Evolutionary conservation across 306 rosid species (phyloP).

Genomic region (Oemleria cerasiformis): DNA sequence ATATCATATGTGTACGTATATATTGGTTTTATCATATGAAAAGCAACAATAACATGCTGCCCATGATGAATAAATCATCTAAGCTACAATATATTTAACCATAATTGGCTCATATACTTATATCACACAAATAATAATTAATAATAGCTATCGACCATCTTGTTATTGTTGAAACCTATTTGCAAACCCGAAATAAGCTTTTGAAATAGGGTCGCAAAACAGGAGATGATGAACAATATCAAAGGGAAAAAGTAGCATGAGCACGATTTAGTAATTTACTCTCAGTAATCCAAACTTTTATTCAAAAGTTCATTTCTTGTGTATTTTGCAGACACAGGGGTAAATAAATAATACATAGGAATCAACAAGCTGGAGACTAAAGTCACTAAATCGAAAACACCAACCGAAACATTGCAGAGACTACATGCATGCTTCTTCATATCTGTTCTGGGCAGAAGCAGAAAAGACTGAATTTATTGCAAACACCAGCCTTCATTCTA

Average conservation of each 20-base stretch:
- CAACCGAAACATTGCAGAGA: not conserved
- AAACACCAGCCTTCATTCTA: not conserved
- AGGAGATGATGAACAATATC: not conserved
- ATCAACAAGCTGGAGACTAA: not conserved
- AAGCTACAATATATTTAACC: too few relatives aligned
- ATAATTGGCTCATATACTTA: too few relatives aligned
- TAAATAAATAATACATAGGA: not conserved
- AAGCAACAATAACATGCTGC: too few relatives aligned
- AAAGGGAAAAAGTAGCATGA: not conserved
- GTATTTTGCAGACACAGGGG: not conserved
- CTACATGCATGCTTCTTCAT: not conserved
- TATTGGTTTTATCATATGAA: too few relatives aligned
- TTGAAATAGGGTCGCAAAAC: too few relatives aligned
- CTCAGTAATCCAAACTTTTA: constrained; percentile 1
- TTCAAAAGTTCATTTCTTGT: not conserved
- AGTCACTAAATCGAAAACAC: not conserved
- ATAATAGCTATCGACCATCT: too few relatives aligned
- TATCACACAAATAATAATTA: too few relatives aligned
- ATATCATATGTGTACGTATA: too few relatives aligned
- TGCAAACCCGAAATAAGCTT: too few relatives aligned
- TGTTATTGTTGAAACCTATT: too few relatives aligned
- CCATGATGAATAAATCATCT: too few relatives aligned
- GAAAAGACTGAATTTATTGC: not conserved
- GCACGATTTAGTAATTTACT: not conserved
- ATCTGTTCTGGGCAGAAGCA: not conserved